These are phyloP conservation scores for Lyophyllum atratum DNA, from an alignment of 768 basidiomycete species.

Conservation along the genomic window DNA sequence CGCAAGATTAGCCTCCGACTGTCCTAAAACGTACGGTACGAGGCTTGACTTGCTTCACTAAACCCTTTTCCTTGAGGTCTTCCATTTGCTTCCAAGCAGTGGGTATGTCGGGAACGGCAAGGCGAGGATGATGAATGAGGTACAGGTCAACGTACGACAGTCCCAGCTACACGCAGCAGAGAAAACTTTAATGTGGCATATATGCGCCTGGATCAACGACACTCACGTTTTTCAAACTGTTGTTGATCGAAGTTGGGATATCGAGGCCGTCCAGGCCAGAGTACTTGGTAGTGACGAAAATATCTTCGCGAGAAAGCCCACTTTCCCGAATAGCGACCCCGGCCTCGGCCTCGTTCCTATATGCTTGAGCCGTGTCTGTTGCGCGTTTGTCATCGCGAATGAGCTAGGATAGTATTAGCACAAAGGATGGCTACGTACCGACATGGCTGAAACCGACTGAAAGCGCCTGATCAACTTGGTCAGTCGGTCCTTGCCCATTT, in stretches of 20 bases:
- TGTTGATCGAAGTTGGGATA: constrained; percentile 54
- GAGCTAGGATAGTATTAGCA: background rate
- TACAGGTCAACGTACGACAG: constrained; percentile 70
- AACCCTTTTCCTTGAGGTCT: constrained; percentile 52
- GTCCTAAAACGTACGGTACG: background rate
- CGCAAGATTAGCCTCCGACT: background rate
- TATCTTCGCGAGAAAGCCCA: constrained; percentile 53
- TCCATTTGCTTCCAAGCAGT: constrained; percentile 69
- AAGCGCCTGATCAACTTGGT: constrained; percentile 64
- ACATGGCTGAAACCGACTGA: constrained; percentile 63
- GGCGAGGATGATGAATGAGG: constrained; percentile 60
- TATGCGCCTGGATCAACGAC: background rate
- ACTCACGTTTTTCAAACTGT: constrained; percentile 58
- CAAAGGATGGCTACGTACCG: constrained; percentile 38
- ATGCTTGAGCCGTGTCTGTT: constrained; percentile 61
- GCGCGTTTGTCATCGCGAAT: background rate
- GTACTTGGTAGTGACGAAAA: constrained; percentile 71
- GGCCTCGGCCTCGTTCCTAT: constrained; percentile 61
- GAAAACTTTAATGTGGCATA: background rate
- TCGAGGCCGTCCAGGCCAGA: constrained; percentile 52
- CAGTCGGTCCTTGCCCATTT: constrained; percentile 50
- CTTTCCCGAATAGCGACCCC: constrained; percentile 56
- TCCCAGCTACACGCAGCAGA: constrained; percentile 46
- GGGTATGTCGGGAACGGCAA: constrained; percentile 59
- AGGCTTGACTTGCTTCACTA: constrained; percentile 46